Evolutionary conservation across 2,329 filamentous ascomycete genomes (phyloP), one percentile per base, ranked within the genome.

Genomic region (Exserohilum turcica): DNA sequence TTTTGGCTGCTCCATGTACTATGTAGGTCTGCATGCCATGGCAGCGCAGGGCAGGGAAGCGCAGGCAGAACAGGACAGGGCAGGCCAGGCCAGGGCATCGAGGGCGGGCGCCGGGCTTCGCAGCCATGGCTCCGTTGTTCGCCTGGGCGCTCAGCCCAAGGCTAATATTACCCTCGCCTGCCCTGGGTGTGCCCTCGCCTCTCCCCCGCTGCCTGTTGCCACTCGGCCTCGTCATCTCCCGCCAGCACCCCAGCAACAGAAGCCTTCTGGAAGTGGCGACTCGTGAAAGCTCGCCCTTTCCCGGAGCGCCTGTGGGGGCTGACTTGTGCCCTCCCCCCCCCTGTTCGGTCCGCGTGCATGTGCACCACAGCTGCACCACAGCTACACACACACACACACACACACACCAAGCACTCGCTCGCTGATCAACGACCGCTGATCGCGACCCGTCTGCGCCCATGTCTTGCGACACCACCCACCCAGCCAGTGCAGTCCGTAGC

Each of bases 181-280:
- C n/a, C 18, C 53, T 28, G 7, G 43, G 35, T 32, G 6, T 18
- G 10, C 31, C 21, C 18, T 18, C 35, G 37, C 29, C 29, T 3
- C 12, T 6, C 6, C 48, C 44, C 45, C 46, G 38, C 39, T 24
- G 33, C 8, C 12, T 43, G 37, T 54, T 37, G 60, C 59, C 57
- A 57, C 60, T 18, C 50, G 43, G 15, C 48, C n/a, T 44, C 58
- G 60, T 63, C 60, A 59, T 63, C 44, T 52, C 45, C 48, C 56
- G 44, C 42, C 51, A 52, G 19, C 46, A 38, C 28, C 48, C 52
- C 52, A 43, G 43, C 48, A 37, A 48, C n/a, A 33, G 52, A 58
- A 58, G 45, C 31, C 49, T 60, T 61, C 57, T 60, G 46, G 54
- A 61, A 57, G 56, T 53, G 59, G 54, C 57, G 29, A 54, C 31